Evolutionary conservation across 2,329 filamentous ascomycete genomes (phyloP), one percentile per base, ranked within the genome.

Genomic region (Apiospora malaysiana): DNA sequence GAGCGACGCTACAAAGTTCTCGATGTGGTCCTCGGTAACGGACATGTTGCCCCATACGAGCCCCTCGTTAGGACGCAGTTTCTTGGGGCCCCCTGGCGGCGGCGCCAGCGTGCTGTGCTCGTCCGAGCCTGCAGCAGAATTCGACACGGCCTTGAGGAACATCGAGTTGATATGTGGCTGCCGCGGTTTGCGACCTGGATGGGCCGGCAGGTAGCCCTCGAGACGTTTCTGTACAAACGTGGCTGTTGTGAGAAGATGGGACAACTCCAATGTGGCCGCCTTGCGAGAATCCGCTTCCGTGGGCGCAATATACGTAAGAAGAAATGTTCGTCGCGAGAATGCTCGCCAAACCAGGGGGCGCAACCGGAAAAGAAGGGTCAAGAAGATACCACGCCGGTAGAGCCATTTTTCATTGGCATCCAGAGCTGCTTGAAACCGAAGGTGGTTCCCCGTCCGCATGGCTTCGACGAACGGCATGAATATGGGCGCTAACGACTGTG

Each of bases 311-410:
- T 95, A 96, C 21, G 90, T 93, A 16, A 96, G 85, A 12, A 95
- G 82, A 79, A 97, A 98, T 0, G 91, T 90, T 74, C 91, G 92
- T 42, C 94, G 89, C 23, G 92, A 89, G 8, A 98, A 87, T 1
- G 92, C 93, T 18, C 95, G 90, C 94, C 94, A 97, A 16, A 97
- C 89, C 2, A 97, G 85, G 0, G 94, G 90, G 70, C 96, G 92
- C 71, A 95, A 91, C 69, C 94, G 89, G 77, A 93, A 93, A 3
- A 90, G 87, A 14, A 98, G 85, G 18, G 92, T 90, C 7, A 97
- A 86, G 27, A 97, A 87, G 37, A 97, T 87, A 1, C 93, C 91
- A 78, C 91, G 92, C 49, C 88, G 86, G 40, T 94, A 89, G 71
- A 97, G 91, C 91, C 93, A 98, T 66, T 87, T 81, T 69, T 91